Base-by-base conservation (phyloP, 352 stramenopile species). In the Globisporangium spinosum region DNA sequence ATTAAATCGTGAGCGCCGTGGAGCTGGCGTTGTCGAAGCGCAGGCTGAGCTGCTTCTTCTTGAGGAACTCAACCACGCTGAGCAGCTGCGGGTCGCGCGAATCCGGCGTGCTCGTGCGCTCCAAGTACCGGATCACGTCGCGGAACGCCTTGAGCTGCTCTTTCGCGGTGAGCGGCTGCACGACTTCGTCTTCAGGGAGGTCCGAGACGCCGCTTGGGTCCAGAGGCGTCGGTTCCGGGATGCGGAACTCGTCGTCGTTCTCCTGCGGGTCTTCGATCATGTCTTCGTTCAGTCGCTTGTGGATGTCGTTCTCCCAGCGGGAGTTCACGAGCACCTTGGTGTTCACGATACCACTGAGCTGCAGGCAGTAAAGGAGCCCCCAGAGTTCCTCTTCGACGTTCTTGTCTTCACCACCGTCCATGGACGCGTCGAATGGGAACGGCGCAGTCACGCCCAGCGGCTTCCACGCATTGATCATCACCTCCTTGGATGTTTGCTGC, bases 301-400 rank as follows among this genome's bases (percentile, higher is more conserved):
- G 87, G 34, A 95, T 91, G 59, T 95, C 87, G 57, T 93, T 95
- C 71, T 95, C 87, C 84, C 87, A 93, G 20, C 87, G 87, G 34
- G 87, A 93, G 80, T 95, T 95, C 54, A 95, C 84, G 15, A 95
- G 73, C 64, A 90, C 84, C 70, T 95, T 95, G 32, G 87, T 95
- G 73, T 93, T 94, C 23, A 95, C 87, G 2, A 95, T 70, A 38
- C 87, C 87, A 29, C 84, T 93, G 23, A 95, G 77, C 70, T 94
- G 84, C 43, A 95, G 71, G 47, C 87, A 95, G 75, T 95, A 95
- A 17, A 95, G 76, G 68, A 94, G 68, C 0, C 86, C 85, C 87
- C 87, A 95, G 1, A 95, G 75, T 58, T 95, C 87, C 72, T 94
- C 87, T 58, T 95, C 87, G 29, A 93, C 83, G 62, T 93, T 94